Percentiles rank a stretch among this genome's conserved stretches.
These are phyloP conservation scores for Canavalia gladiata DNA, from an alignment of 306 rosid genomes.

Conservation along the genomic window DNA sequence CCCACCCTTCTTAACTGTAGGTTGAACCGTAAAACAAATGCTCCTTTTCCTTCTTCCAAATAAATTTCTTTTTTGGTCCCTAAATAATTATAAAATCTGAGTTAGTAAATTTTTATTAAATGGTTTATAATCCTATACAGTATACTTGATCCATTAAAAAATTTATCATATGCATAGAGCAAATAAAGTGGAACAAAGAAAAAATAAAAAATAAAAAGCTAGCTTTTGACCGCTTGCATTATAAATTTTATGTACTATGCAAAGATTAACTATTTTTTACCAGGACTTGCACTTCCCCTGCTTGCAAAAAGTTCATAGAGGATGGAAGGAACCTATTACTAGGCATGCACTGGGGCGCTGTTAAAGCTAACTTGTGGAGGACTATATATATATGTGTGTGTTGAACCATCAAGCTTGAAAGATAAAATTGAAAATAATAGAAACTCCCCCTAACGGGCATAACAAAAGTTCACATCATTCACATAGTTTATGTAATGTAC, in stretches of 20 bases:
- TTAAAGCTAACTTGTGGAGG: background rate
- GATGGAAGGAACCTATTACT: background rate
- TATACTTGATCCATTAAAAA: too few species aligned
- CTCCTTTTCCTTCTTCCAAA: constrained; percentile 12
- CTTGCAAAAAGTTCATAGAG: background rate
- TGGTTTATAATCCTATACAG: too few species aligned
- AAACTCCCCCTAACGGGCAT: background rate
- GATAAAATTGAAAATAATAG: background rate
- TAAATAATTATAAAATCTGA: too few species aligned
- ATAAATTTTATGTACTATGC: background rate
- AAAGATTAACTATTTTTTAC: background rate
- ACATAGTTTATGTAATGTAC: constrained; percentile 23
- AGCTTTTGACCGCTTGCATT: background rate
- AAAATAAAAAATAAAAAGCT: background rate
- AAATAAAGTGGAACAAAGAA: background rate
- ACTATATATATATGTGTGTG: background rate
- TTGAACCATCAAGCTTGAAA: constrained; percentile 19
- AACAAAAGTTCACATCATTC: background rate
- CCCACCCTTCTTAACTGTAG: background rate
- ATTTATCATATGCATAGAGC: background rate
- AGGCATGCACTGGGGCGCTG: background rate
- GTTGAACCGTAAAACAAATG: background rate
- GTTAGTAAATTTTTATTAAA: too few species aligned
- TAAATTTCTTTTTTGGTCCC: background rate
- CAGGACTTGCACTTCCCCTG: background rate